Base-by-base conservation (phyloP, 345 rosid genomes). In the Clarkia xantiana region DNA sequence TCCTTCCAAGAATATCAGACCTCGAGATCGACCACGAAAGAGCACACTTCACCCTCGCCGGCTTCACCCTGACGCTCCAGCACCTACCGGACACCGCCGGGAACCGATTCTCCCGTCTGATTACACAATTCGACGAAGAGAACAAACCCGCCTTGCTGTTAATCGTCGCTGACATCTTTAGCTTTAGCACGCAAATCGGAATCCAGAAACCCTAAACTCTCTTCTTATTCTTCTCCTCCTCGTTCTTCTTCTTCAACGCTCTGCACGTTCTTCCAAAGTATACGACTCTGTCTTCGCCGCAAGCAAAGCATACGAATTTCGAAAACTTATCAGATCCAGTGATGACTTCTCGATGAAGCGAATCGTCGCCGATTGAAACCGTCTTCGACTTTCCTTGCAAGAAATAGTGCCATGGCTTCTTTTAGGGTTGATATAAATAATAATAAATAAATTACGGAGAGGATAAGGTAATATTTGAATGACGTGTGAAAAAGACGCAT, bases 1-100 rank as follows among this genome's bases (percentile, higher is more conserved):
- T 67, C 19, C 59, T 69, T n/a, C 95, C 91, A 53, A 34, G 42
- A 22, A 85, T 70, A 36, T 68, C 68, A 54, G 51, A 44, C 49
- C 46, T 36, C 18, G 36, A 29, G 4, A 5, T 29, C 8, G 55
- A 50, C 1, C 45, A 47, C 17, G 50, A 38, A 16, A 55, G 16
- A 11, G 66, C 44, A 9, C 60, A 55, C 20, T 55, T 51, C 49
- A 54, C 22, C 48, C 39, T 53, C 40, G 14, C 49, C 14, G 55
- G 18, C 55, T 36, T 62, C 51, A 43, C 2, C 19, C 23, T 62
- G 18, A 22, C 44, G n/a, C 39, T 36, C 51, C 8, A 49, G 44
- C 45, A 49, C 6, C 47, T 17, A 4, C 13, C 25, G 18, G 58
- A 40, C 43, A 47, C 13, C 49, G 20, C 51, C 10, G 55, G 45